Percentiles rank a stretch among this genome's conserved stretches.
Evolutionary conservation across 2,329 filamentous ascomycete species (phyloP).

Genomic region (Colletotrichum sp.): DNA sequence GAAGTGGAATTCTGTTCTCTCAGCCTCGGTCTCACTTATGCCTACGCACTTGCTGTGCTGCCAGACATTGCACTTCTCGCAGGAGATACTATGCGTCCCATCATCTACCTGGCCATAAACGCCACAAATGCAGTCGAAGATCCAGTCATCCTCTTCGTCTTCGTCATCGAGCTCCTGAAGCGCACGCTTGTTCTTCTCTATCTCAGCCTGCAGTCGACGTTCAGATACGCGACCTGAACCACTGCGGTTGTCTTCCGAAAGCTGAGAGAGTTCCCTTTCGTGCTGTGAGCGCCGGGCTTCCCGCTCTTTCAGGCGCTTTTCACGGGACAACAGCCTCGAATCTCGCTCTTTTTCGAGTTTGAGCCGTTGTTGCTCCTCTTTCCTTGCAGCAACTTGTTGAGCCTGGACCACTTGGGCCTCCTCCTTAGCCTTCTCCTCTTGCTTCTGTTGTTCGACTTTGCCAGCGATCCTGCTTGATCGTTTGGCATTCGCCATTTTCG

Average conservation of each 20-base stretch:
- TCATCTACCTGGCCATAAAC: slow-evolving; percentile 93
- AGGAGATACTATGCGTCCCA: slow-evolving; percentile 90
- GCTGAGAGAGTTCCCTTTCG: slow-evolving; percentile 80
- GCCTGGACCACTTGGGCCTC: slow-evolving; percentile 68
- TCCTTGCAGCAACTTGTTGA: slow-evolving; percentile 71
- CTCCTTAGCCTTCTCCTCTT: slow-evolving; percentile 74
- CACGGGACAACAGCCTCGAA: slow-evolving; percentile 80
- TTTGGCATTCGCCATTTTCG: slow-evolving; percentile 93
- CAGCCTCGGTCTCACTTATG: slow-evolving; percentile 79
- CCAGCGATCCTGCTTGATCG: slow-evolving; percentile 87
- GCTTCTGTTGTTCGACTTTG: slow-evolving; percentile 78
- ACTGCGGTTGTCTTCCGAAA: slow-evolving; percentile 77
- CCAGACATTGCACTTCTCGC: slow-evolving; percentile 94
- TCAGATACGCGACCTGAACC: slow-evolving; percentile 73
- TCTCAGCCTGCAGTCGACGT: slow-evolving; percentile 80
- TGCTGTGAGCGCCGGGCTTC: slow-evolving; percentile 83
- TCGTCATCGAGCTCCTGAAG: slow-evolving; percentile 68
- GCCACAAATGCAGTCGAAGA: slow-evolving; percentile 94
- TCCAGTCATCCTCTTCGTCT: slow-evolving; percentile 85
- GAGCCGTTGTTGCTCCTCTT: slow-evolving; percentile 66
- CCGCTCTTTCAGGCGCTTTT: slow-evolving; percentile 84
- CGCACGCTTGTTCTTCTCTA: slow-evolving; percentile 79
- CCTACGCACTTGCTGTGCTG: slow-evolving; percentile 94
- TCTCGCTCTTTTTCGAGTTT: slow-evolving; percentile 77
- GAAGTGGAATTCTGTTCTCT: slow-evolving; percentile 86